Base-by-base conservation (phyloP, 192 early-diverging fungal genomes). In the Irineochytrium annulatum region DNA sequence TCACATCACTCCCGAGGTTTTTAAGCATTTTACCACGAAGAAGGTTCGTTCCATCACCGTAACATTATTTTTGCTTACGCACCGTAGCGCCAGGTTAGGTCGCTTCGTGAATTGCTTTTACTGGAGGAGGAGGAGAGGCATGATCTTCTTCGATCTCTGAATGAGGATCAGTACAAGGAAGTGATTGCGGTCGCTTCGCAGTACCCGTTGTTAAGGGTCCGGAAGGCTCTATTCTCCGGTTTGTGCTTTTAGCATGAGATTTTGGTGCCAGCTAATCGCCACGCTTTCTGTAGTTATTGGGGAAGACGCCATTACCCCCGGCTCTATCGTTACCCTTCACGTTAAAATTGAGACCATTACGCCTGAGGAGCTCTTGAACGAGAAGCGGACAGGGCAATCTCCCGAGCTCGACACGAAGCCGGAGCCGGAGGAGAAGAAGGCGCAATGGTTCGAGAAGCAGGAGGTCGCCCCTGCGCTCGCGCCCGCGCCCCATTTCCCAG, bases 171-270 rank as follows among this genome's bases (percentile, higher is more conserved):
- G 68, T 82, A 81, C 57, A 81, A 86, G 32, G 81, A 89, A 59
- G 64, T 89, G 28, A 65, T 89, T 48, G 77, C 77, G 34, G 87
- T 92, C 16, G 91, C 93, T 44, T 73, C 87, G 54, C 65, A 76
- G 37, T 87, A 93, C 65, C 94, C 95, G n/a, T 58, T 80, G 27
- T 39, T 95, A 19, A 76, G 88, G 59, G 77, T 97, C 26, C 60
- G 75, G 16, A 89, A 87, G 37, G 88, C 89, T 14, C 75, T 87
- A 59, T 95, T 95, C 69, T 84, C 85, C 35, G 91, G 89, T 80
- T 43, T 51, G 58, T 13, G 20, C 20, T 27, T 20, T 26, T 17
- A 27, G n/a, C n/a, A n/a, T n/a, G n/a, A n/a, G n/a, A 68, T 57
- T 57, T 3, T 62, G 16, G 5, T 0, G 0, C 16, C 34, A 28